Conservation (phyloP, 2,329 filamentous ascomycete species). For the Waltergamsia citrina region DNA sequence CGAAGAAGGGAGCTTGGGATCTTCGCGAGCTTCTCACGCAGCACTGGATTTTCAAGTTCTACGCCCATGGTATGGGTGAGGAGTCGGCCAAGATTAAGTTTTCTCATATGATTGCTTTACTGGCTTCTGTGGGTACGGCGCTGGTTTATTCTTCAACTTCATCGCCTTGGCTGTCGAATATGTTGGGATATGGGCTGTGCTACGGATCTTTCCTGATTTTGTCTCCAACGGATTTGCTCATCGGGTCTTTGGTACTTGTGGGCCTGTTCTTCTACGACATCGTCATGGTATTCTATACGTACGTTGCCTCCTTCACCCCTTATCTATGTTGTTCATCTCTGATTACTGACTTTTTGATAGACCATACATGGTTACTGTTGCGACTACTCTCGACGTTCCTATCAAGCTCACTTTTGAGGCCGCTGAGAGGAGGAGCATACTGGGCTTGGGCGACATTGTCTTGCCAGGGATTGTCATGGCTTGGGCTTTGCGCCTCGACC, state of each 20-base stretch:
- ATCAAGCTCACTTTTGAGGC: conserved; percentile 77
- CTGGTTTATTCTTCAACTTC: conserved; percentile 59
- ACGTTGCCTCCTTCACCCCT: conserved; percentile 20
- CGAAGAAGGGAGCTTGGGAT: conserved; percentile 30
- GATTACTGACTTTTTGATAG: conserved; percentile 22
- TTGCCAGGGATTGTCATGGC: conserved; percentile 86
- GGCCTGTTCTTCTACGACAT: conserved; percentile 94
- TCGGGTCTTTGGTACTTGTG: conserved; percentile 65
- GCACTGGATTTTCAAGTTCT: conserved; percentile 39
- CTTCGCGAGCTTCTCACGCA: conserved; percentile 16
- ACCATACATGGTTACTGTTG: conserved; percentile 79
- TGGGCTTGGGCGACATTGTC: conserved; percentile 90
- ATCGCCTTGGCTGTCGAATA: conserved; percentile 59
- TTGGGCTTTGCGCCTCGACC: conserved; percentile 81
- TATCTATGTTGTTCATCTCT: too few relatives aligned
- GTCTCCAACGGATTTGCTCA: conserved; percentile 81
- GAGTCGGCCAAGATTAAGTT: conserved; percentile 43
- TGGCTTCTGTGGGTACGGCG: conserved; percentile 43
- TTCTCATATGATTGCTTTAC: conserved; percentile 44
- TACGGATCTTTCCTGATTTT: conserved; percentile 76
- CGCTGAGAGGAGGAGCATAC: conserved; percentile 65
- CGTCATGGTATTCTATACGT: conserved; percentile 81
- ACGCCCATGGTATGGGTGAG: conserved; percentile 39
- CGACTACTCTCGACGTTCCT: conserved; percentile 80
- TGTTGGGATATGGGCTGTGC: conserved; percentile 79